Conservation (phyloP, 1,139 yeast species). For the Lodderomyces margitis region DNA sequence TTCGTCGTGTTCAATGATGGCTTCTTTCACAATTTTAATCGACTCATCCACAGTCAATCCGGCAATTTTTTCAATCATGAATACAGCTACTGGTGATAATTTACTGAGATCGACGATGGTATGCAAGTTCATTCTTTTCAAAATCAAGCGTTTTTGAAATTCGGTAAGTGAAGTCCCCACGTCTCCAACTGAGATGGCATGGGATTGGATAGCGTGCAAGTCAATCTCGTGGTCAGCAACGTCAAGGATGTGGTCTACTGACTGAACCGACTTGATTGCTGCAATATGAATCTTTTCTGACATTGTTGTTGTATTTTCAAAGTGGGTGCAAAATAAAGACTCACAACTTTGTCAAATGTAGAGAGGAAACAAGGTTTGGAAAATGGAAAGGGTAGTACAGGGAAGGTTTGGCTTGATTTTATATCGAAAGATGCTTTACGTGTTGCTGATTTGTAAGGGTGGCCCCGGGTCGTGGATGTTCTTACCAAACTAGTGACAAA, state of each 20-base stretch:
- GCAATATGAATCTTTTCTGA: conserved; percentile 1
- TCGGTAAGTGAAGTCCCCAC: conserved; percentile 23
- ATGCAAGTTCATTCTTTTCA: conserved; percentile 27
- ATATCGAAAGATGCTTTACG: too few relatives aligned
- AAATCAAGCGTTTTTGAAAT: conserved; percentile 27
- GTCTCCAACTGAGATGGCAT: conserved; percentile 23
- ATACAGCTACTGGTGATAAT: conserved; percentile 33
- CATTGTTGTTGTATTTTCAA: not conserved
- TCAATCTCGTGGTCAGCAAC: conserved; percentile 20
- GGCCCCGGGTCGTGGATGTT: too few relatives aligned
- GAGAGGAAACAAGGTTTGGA: too few relatives aligned
- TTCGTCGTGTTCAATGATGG: conserved; percentile 37
- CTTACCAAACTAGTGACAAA: not conserved
- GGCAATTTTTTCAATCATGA: conserved; percentile 39
- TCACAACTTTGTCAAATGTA: not conserved
- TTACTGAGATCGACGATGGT: conserved; percentile 26
- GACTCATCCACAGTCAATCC: conserved; percentile 39
- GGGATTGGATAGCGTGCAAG: conserved; percentile 20
- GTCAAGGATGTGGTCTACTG: conserved; percentile 9
- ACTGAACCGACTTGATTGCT: not conserved
- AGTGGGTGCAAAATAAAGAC: not conserved
- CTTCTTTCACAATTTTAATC: conserved; percentile 37
- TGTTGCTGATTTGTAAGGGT: too few relatives aligned
- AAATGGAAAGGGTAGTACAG: too few relatives aligned
- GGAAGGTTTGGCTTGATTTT: not conserved